Evolutionary conservation across 1,284 basidiomycete species (phyloP), one percentile per base, ranked within the genome.

Genomic region (Pisolithus thermaeus): DNA sequence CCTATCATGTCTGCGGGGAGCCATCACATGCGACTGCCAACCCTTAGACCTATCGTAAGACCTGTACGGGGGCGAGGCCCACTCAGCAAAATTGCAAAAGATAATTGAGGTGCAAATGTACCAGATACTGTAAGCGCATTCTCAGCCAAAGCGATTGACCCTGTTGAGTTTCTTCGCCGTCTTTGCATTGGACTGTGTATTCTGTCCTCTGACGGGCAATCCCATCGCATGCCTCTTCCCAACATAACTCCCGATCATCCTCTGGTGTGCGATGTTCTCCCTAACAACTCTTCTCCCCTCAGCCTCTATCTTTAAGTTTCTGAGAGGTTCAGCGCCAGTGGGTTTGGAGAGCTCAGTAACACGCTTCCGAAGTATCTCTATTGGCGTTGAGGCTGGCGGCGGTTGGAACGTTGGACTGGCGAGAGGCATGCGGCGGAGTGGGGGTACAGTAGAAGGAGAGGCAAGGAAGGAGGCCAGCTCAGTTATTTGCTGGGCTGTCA

Each of bases 241-340:
- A 51, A 87, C 82, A 66, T 94, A 92, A 60, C 83, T 90, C 46
- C 93, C 92, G 68, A 96, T 92, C 76, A 86, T 87, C 56, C 91
- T 76, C 69, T 93, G 87, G 69, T 94, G 93, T 8, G 83, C 84
- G 68, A 96, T 92, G 65, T 95, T 93, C 64, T 92, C 92, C 67
- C 81, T 78, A 58, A 92, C 75, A 63, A 88, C 80, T 56, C 88
- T 77, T 62, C 77, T 80, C 60, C 93, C 73, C 66, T 96, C 93
- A 23, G 84, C 78, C 71, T 95, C 92, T 59, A 94, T 84, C 70
- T 83, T 83, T 58, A 96, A 70, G 48, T 79, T 78, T 58, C 81
- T 78, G 55, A 96, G 71, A 1, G 80, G 77, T 65, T 92, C 88
- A 46, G 63, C 45, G 18, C 59, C 60, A 9, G 58, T 59, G 27